These are phyloP conservation scores for Termitomyces sp. DNA, from an alignment of 1,284 basidiomycete species.

Conservation along the genomic window DNA sequence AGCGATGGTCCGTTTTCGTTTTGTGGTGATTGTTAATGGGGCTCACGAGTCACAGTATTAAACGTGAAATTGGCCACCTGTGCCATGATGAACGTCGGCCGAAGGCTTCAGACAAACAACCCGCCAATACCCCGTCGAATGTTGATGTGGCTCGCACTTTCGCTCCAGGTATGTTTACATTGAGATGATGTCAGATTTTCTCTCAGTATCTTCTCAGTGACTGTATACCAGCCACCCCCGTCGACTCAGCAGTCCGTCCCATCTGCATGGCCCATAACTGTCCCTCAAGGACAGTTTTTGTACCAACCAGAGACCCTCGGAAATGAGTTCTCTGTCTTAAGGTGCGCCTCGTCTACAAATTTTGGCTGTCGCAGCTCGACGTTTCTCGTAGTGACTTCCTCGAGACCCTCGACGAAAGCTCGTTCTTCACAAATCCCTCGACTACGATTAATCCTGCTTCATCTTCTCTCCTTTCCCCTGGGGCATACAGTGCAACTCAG, in stretches of 20 bases:
- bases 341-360: conserved; percentile 34
- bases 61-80: conserved; percentile 86
- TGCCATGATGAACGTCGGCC: conserved; percentile 82
- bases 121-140: conserved; percentile 21
- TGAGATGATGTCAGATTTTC: background rate
- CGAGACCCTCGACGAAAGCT: conserved; percentile 69
- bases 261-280: conserved; percentile 51
- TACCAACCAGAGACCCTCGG: conserved; percentile 69
- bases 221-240: conserved; percentile 33
- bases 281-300: conserved; percentile 46
- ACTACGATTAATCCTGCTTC: conserved; percentile 46
- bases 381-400: conserved; percentile 70
- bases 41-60: conserved; percentile 57
- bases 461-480: conserved; percentile 30
- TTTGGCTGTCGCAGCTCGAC: background rate
- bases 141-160: conserved; percentile 30
- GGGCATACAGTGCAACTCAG: conserved; percentile 13
- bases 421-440: conserved; percentile 58
- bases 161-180: conserved; percentile 27
- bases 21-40: background rate
- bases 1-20: conserved; percentile 71
- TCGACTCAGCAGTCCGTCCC: conserved; percentile 28
- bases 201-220: conserved; percentile 17
- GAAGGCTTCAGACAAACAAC: conserved; percentile 42
- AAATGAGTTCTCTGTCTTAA: conserved; percentile 78